Evolutionary conservation across 2,329 filamentous ascomycete genomes (phyloP).

Genomic region (Apiospora phragmitis): DNA sequence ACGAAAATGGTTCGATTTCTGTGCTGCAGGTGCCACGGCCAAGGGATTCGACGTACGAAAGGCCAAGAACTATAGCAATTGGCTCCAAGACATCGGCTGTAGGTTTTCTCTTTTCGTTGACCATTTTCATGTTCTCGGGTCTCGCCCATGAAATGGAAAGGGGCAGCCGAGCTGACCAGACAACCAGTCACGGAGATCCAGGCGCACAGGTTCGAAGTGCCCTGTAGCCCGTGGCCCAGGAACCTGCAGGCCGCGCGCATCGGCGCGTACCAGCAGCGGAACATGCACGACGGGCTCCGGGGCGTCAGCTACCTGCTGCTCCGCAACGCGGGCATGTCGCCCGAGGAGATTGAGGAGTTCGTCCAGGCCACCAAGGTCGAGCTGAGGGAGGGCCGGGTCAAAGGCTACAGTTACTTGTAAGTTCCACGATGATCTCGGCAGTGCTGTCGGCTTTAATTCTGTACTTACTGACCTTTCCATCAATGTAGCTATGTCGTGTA

Average conservation of each 20-base stretch:
- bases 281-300: slow-evolving; percentile 9
- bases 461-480: background rate
- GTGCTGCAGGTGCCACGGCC: background rate
- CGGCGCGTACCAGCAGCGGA: slow-evolving; percentile 3
- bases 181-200: slow-evolving; percentile 9
- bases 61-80: background rate
- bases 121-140: background rate
- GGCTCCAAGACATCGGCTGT: slow-evolving; percentile 12
- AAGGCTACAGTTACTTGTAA: background rate
- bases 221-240: slow-evolving; percentile 11
- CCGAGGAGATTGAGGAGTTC: slow-evolving; percentile 8
- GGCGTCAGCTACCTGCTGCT: slow-evolving; percentile 10
- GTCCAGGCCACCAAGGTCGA: background rate
- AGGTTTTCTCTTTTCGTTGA: background rate
- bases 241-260: background rate
- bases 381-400: background rate
- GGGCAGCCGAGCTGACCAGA: background rate
- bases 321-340: slow-evolving; percentile 7
- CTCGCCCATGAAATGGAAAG: background rate
- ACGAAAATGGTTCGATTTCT: slow-evolving; percentile 7
- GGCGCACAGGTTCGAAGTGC: slow-evolving; percentile 7
- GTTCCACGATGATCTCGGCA: background rate
- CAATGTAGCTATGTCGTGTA: background rate
- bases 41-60: slow-evolving; percentile 9
- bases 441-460: no score